These are phyloP conservation scores for Ruellia speciosa DNA, from an alignment of 305 asterid species.

Conservation along the genomic window DNA sequence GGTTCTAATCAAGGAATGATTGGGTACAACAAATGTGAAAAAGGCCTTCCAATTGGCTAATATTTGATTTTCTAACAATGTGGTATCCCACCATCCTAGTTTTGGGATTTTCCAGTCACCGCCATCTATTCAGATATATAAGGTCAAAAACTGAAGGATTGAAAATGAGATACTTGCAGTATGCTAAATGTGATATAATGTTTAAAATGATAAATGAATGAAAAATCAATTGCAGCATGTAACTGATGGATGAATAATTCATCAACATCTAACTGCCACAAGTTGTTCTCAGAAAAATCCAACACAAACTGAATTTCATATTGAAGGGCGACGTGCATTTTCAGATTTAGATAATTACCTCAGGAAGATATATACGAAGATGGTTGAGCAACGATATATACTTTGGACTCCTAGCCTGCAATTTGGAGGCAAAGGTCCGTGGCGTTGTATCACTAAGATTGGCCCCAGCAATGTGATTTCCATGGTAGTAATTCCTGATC, in stretches of 20 bases:
- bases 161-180: neutral
- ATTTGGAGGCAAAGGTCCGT: slow-evolving; percentile 56
- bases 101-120: too few species aligned
- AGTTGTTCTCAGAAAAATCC: too few species aligned
- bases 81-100: too few species aligned
- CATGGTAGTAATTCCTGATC: slow-evolving; percentile 67
- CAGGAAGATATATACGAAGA: slow-evolving; percentile 76
- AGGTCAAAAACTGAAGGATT: too few species aligned
- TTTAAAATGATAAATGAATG: neutral
- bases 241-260: too few species aligned
- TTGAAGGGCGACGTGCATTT: neutral
- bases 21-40: too few species aligned
- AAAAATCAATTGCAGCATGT: too few species aligned
- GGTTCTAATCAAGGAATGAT: too few species aligned
- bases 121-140: too few species aligned
- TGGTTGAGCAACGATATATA: slow-evolving; percentile 68
- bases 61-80: too few species aligned
- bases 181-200: neutral
- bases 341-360: slow-evolving; percentile 33
- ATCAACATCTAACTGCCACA: too few species aligned
- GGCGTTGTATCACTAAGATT: slow-evolving; percentile 62
- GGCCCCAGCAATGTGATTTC: slow-evolving; percentile 65
- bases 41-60: too few species aligned
- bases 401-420: slow-evolving; percentile 68
- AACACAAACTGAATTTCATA: slow-evolving; percentile 1